Base-by-base conservation (phyloP, 768 basidiomycete species). In the Suillus fuscotomentosus region DNA sequence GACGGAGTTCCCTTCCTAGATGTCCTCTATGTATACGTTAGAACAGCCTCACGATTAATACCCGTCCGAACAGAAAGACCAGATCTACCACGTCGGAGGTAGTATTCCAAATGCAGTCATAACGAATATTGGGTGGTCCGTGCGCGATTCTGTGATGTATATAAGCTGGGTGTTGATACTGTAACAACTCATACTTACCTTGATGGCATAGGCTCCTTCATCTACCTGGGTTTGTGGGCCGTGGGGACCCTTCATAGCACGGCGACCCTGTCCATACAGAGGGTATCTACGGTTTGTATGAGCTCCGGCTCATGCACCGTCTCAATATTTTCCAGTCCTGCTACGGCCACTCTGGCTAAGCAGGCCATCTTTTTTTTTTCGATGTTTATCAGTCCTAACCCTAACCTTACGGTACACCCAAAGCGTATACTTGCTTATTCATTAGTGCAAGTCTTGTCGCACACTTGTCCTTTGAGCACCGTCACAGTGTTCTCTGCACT, bases 271-370 rank as follows among this genome's bases (percentile, higher is more conserved):
- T 86, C 86, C 86, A 76, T 67, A 77, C 82, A 87, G 84, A 82
- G 84, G 80, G 81, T 78, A 71, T 76, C 71, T 71, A 70, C 72
- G 81, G 82, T 74, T 87, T 87, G 86, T 87, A 82, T 88, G 85
- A 74, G 83, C 83, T 84, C 83, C 78, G 84, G 86, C 79, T 81
- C 83, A 86, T 87, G 87, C 86, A 88, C 82, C 81, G 85, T 87
- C 86, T 80, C 67, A 87, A 88, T 88, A 87, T 88, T 88, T 88
- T 80, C 85, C 86, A 76, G 85, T 86, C 84, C 83, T 79, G 78
- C 83, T 81, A 79, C 72, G 82, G 85, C 85, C 86, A 84, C 83
- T 85, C 84, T 84, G 83, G 83, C 83, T 83, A 79, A 78, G 81
- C 74, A 76, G 82, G 82, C 82, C 77, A 56, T 43, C 20, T 72